phyloP scores from a whole-genome alignment of 192 early-diverging fungal genomes.

The Coemansia sp. region DNA sequence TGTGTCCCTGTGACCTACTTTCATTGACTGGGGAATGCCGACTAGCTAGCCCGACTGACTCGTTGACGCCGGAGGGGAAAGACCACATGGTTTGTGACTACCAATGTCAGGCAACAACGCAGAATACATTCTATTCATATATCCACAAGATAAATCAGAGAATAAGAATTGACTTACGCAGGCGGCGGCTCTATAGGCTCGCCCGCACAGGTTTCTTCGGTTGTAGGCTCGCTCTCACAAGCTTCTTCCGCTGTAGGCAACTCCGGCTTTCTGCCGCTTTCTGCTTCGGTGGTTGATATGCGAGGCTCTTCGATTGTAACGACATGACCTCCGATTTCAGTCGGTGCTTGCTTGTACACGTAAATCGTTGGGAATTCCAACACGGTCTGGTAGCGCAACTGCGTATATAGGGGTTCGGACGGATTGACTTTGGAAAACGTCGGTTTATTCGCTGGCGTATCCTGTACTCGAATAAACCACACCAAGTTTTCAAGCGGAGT shows the following conservation, averaged over 20 bases:
- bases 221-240: neutral
- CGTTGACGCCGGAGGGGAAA: neutral
- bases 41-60: neutral
- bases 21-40: neutral
- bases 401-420: slow-evolving; percentile 41
- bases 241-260: neutral
- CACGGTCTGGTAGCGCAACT: slow-evolving; percentile 55
- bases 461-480: slow-evolving; percentile 30
- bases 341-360: slow-evolving; percentile 28
- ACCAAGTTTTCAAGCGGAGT: slow-evolving; percentile 1
- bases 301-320: slow-evolving; percentile 14
- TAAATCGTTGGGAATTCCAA: slow-evolving; percentile 57
- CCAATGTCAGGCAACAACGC: too few species aligned
- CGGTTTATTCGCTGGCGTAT: slow-evolving; percentile 53
- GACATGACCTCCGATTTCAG: slow-evolving; percentile 8
- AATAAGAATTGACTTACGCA: too few species aligned
- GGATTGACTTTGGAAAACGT: slow-evolving; percentile 46
- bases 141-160: too few species aligned
- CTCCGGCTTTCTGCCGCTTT: neutral
- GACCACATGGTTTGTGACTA: too few species aligned
- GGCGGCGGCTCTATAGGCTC: neutral
- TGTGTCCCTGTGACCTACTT: neutral
- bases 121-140: too few species aligned
- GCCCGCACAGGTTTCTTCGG: too few species aligned
- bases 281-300: neutral